Evolutionary conservation across 495 filamentous ascomycete species (phyloP), one percentile per base, ranked within the genome.

Genomic region (Penicillium robsamsonii): DNA sequence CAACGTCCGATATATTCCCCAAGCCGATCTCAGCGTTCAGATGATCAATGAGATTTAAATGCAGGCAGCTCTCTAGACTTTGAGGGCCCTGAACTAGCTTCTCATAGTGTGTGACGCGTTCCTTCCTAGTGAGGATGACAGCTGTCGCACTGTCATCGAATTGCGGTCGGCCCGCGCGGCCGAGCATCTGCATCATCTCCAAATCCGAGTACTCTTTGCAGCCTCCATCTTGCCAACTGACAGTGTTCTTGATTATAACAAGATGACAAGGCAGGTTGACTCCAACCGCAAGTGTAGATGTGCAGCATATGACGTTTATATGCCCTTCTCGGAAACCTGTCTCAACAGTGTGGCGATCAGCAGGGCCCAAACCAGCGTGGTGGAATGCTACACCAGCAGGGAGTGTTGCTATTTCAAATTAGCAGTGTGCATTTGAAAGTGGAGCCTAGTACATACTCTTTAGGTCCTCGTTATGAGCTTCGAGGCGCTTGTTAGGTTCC

Each of bases 131-230:
- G 71, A 98, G 82, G 49, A 98, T 96, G 24, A 96, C 86, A 11
- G 90, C 94, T 22, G 86, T 82, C 18, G 90, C 93, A 60, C 76
- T 91, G 46, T 88, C 79, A 57, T 96, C 94, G 59, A 96, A 98
- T 70, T 98, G 94, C 3, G 94, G 94, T 4, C 94, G 80, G 0
- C 94, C 94, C 35, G 94, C 93, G 47, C 94, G 86, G 22, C 94
- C 94, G 29, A 97, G 81, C 94, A 98, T 98, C 67, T 98, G 94
- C 90, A 96, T 97, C 57, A 98, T 82, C 61, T 98, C 94, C 17
- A 98, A 75, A 66, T 97, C 92, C 0, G 89, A 85, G 60, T 94
- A 96, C 67, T 98, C 92, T 49, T 86, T 81, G 18, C 81, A 68
- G 53, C 81, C 71, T 53, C 77, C 80, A 47, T 87, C 83, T 40